Percentiles rank a stretch among this genome's conserved stretches.
These are phyloP conservation scores for Cytospora schulzeri DNA, from an alignment of 2,329 filamentous ascomycete species.

Conservation along the genomic window DNA sequence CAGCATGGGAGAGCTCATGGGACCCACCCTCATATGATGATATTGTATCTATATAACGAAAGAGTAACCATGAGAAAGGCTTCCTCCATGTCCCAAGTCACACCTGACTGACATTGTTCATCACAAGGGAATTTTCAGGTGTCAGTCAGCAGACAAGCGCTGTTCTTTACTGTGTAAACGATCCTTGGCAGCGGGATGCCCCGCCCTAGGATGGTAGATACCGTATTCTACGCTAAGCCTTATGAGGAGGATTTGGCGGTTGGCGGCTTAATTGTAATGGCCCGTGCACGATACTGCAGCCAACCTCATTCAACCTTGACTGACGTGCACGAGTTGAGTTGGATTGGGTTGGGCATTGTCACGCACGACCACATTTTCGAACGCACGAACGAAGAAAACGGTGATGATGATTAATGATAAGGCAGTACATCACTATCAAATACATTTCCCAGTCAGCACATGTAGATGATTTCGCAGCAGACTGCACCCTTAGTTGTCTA, in stretches of 20 bases:
- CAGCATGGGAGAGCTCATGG: too few relatives aligned
- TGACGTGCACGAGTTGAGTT: too few relatives aligned
- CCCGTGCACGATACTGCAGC: background rate
- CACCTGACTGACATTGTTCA: too few relatives aligned
- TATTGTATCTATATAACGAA: too few relatives aligned
- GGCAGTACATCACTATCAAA: background rate
- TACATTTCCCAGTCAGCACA: background rate
- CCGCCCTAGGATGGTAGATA: too few relatives aligned
- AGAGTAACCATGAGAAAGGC: too few relatives aligned
- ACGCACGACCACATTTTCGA: background rate
- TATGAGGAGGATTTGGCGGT: background rate
- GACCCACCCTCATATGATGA: too few relatives aligned
- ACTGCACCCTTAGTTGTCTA: background rate
- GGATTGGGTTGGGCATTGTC: background rate
- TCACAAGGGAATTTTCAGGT: too few relatives aligned
- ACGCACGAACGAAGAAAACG: background rate
- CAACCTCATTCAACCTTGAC: background rate
- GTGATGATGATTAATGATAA: background rate
- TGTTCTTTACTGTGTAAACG: too few relatives aligned
- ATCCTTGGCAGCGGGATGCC: too few relatives aligned
- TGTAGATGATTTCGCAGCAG: background rate
- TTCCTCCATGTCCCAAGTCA: too few relatives aligned
- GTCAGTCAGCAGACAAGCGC: too few relatives aligned
- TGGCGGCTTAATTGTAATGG: background rate
- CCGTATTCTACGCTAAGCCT: background rate